A percentile compares a stretch with the other conserved stretches of the same genome.
phyloP scores from a whole-genome alignment of 208 protist genomes.

The Crithidia sp. region DNA sequence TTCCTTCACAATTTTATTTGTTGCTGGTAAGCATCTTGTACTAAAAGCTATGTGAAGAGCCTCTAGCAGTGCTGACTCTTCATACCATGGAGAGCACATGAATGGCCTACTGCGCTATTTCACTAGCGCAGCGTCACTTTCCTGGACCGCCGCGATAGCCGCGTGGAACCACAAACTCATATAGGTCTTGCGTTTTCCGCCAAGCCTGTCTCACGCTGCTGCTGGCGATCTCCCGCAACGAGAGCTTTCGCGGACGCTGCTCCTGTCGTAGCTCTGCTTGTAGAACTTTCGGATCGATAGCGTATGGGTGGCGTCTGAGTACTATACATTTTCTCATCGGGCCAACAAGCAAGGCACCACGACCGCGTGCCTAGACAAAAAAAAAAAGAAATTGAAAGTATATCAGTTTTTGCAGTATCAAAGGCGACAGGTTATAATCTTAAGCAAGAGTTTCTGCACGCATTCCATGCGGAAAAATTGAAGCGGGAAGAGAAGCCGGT shows the following conservation, averaged over 20 bases:
- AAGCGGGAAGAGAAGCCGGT: no score
- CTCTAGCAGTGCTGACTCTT: no score
- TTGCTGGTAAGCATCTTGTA: no score
- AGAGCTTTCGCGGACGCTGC: slow-evolving; percentile 26
- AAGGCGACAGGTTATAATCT: no score
- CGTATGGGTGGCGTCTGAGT: slow-evolving; percentile 50
- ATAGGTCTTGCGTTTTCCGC: slow-evolving; percentile 36
- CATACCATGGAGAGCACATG: no score
- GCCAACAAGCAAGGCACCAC: neutral
- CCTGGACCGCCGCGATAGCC: slow-evolving; percentile 41
- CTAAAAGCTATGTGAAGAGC: no score
- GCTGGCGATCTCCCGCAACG: slow-evolving; percentile 12
- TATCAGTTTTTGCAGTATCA: no score
- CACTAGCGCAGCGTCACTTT: slow-evolving; percentile 16
- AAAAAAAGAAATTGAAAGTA: neutral
- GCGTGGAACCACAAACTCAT: slow-evolving; percentile 41
- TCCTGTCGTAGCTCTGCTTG: slow-evolving; percentile 23
- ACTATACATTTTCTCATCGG: neutral
- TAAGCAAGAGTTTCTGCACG: no score
- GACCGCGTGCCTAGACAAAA: neutral
- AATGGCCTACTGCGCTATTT: no score
- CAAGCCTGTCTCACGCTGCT: slow-evolving; percentile 34
- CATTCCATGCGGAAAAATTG: no score
- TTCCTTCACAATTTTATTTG: no score
- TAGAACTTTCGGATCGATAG: slow-evolving; percentile 47